Evolutionary conservation across 2,329 filamentous ascomycete genomes (phyloP).

Genomic region (Blastomyces emzantsi): DNA sequence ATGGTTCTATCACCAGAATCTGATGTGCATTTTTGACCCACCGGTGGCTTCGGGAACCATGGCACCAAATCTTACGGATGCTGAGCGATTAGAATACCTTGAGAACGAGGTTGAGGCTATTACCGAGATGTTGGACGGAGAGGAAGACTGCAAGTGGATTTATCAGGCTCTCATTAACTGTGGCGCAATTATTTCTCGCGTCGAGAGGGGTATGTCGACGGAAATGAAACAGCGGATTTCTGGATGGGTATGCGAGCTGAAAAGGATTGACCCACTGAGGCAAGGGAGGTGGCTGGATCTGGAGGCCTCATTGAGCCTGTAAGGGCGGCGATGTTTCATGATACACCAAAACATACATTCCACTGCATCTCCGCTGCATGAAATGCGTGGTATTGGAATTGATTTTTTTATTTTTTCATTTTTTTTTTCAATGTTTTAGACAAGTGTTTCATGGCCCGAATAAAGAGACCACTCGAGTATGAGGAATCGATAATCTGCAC

Average conservation of each 20-base stretch:
- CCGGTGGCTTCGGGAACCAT: conserved; percentile 46
- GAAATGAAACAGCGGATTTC: conserved; percentile 41
- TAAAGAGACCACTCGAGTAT: not conserved
- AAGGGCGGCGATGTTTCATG: conserved; percentile 11
- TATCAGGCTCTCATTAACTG: conserved; percentile 80
- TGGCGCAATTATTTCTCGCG: conserved; percentile 48
- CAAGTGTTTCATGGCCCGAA: not conserved
- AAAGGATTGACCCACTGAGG: conserved; percentile 63
- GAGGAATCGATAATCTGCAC: conserved; percentile 1
- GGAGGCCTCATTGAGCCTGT: conserved; percentile 37
- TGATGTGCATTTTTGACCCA: conserved; percentile 60
- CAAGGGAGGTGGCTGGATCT: conserved; percentile 67
- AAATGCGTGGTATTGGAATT: not conserved
- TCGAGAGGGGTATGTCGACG: conserved; percentile 39
- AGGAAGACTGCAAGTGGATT: conserved; percentile 72
- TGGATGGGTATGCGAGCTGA: conserved; percentile 56
- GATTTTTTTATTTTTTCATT: not conserved
- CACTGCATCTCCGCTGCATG: not conserved
- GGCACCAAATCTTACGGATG: conserved; percentile 51
- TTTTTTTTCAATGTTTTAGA: not conserved
- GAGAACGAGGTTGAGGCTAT: conserved; percentile 64
- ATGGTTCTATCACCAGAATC: conserved; percentile 93
- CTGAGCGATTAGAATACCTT: conserved; percentile 58
- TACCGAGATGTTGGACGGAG: conserved; percentile 56
- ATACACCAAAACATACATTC: not conserved